These are phyloP conservation scores for Lepiota brunneoincarnata DNA, from an alignment of 768 basidiomycete genomes.

Conservation along the genomic window DNA sequence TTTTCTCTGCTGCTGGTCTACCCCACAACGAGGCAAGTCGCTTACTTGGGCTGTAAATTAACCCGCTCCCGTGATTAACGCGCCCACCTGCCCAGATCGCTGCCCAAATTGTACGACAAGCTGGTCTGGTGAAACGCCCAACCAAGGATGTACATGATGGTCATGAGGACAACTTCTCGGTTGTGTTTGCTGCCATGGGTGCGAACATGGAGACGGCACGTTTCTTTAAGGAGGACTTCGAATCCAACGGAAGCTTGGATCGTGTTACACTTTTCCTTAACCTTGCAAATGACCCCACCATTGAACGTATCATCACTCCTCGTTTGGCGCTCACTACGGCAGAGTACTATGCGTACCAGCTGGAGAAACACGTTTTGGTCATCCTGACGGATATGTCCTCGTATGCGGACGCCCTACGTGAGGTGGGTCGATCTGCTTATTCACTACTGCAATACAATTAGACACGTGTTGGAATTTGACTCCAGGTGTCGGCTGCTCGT, in stretches of 20 bases:
- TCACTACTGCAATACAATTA: conserved; percentile 13
- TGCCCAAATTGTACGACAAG: conserved; percentile 99
- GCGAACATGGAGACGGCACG: conserved; percentile 99
- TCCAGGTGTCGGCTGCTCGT: conserved; percentile 92
- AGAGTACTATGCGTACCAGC: conserved; percentile 98
- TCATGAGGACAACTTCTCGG: conserved; percentile 99
- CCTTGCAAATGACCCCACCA: conserved; percentile 97
- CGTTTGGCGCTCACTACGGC: conserved; percentile 97
- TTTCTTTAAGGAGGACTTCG: conserved; percentile 99
- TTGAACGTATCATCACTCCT: conserved; percentile 99
- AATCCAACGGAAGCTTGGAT: conserved; percentile 96
- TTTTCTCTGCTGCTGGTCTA: conserved; percentile 97
- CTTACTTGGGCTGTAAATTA: neutral
- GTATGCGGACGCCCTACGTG: conserved; percentile 94
- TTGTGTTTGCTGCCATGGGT: conserved; percentile 99
- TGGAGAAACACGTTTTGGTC: conserved; percentile 99
- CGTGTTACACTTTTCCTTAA: conserved; percentile 98
- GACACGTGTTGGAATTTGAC: conserved; percentile 16
- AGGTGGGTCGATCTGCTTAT: conserved; percentile 46
- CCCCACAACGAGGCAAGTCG: conserved; percentile 91
- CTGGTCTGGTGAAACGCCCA: conserved; percentile 93
- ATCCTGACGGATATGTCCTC: conserved; percentile 99
- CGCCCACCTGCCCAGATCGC: conserved; percentile 68
- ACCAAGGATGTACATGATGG: conserved; percentile 98
- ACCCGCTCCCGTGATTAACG: conserved; percentile 4